phyloP scores from a whole-genome alignment of 2,329 filamentous ascomycete genomes.

The Byssochlamys sp. region DNA sequence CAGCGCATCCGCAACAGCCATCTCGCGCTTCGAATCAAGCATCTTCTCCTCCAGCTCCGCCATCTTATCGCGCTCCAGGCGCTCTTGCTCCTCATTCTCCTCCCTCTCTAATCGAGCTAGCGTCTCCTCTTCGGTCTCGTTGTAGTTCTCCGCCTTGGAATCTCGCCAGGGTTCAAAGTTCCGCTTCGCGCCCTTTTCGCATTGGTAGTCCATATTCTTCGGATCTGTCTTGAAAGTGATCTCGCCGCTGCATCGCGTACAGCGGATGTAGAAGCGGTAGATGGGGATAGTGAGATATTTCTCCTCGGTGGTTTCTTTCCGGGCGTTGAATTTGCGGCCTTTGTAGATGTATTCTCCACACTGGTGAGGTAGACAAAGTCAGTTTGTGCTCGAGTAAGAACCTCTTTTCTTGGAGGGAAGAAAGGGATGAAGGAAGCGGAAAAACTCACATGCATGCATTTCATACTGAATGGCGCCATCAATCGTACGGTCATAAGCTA shows the following conservation, averaged over 20 bases:
- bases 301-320: conserved; percentile 85
- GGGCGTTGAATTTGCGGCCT: conserved; percentile 87
- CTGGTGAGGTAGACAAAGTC: conserved; percentile 18
- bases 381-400: background rate
- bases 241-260: conserved; percentile 73
- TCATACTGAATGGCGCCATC: conserved; percentile 81
- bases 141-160: conserved; percentile 43
- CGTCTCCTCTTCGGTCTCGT: conserved; percentile 80
- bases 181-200: conserved; percentile 72
- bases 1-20: conserved; percentile 89
- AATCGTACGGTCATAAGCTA: conserved; percentile 70
- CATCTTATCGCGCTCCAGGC: conserved; percentile 82
- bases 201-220: conserved; percentile 79
- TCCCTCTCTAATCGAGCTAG: conserved; percentile 75
- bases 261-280: conserved; percentile 82
- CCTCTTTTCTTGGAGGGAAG: too few species aligned
- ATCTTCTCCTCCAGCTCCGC: conserved; percentile 90
- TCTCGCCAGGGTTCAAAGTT: conserved; percentile 89
- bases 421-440: background rate
- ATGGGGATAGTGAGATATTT: conserved; percentile 82
- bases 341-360: conserved; percentile 81
- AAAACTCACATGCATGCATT: conserved; percentile 42
- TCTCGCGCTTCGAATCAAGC: conserved; percentile 81
- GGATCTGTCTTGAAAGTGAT: conserved; percentile 93
- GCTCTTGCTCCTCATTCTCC: conserved; percentile 52